Conservation (phyloP, 495 filamentous ascomycete genomes). For the Hypomontagnella monticulosa region DNA sequence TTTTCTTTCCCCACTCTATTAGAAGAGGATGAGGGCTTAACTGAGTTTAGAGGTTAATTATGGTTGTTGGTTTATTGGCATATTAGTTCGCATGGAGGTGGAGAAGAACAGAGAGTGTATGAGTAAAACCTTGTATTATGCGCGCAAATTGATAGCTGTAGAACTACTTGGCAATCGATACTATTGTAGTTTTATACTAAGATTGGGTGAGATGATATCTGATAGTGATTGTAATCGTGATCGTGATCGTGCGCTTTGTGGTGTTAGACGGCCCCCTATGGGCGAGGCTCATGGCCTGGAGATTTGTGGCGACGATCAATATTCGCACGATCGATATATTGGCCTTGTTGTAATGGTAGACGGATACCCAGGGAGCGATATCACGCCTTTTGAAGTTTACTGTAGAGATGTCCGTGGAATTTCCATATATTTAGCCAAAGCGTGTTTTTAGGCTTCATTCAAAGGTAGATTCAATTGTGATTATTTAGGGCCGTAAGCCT, state of each 20-base stretch:
- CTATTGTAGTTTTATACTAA: slow-evolving; percentile 20
- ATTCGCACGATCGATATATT: too few relatives aligned
- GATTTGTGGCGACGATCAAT: too few relatives aligned
- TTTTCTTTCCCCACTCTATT: slow-evolving; percentile 90
- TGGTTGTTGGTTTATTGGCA: slow-evolving; percentile 26
- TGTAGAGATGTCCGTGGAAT: too few relatives aligned
- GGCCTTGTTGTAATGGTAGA: too few relatives aligned
- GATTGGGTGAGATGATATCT: background rate
- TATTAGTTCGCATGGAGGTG: slow-evolving; percentile 13
- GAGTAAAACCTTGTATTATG: slow-evolving; percentile 42
- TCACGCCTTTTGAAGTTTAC: too few relatives aligned
- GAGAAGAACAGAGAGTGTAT: slow-evolving; percentile 27
- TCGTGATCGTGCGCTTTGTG: too few relatives aligned
- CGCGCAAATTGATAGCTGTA: slow-evolving; percentile 37
- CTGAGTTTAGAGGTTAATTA: slow-evolving; percentile 50
- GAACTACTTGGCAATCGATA: slow-evolving; percentile 35
- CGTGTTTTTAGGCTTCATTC: too few relatives aligned
- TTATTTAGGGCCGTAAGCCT: too few relatives aligned
- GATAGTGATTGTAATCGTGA: background rate
- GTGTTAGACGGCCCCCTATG: background rate
- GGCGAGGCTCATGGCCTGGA: too few relatives aligned
- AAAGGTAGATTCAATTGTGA: too few relatives aligned
- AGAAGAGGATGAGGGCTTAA: slow-evolving; percentile 77
- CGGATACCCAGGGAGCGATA: too few relatives aligned
- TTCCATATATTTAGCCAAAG: too few relatives aligned